Percentiles rank a stretch among this genome's conserved stretches.
Conservation (phyloP, 192 early-diverging fungal species). For the Geranomyces variabilis region DNA sequence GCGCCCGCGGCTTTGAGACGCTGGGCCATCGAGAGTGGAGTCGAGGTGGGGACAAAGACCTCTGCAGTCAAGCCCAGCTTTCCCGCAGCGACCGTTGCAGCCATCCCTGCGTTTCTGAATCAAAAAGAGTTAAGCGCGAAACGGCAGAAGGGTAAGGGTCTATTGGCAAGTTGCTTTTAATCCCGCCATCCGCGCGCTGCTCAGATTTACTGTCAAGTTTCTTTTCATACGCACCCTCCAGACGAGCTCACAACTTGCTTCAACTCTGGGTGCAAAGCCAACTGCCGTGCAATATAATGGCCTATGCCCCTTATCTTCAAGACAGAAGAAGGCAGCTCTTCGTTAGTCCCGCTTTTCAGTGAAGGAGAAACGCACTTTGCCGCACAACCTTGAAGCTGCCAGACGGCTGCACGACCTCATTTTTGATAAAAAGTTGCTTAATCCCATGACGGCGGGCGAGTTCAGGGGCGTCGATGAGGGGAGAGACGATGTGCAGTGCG, state of each 20-base stretch:
- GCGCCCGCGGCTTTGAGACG: slow-evolving; percentile 31
- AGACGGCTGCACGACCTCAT: slow-evolving; percentile 42
- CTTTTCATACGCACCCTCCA: slow-evolving; percentile 24
- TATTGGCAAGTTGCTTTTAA: background rate
- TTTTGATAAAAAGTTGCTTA: slow-evolving; percentile 24
- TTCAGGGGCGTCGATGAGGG: background rate
- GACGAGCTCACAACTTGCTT: slow-evolving; percentile 35
- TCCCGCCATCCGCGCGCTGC: too few relatives aligned
- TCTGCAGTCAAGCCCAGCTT: background rate
- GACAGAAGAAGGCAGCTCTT: too few relatives aligned
- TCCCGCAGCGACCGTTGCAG: slow-evolving; percentile 28
- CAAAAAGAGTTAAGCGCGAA: background rate
- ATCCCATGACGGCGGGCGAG: slow-evolving; percentile 21
- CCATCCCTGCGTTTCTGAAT: slow-evolving; percentile 40
- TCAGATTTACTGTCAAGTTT: too few relatives aligned
- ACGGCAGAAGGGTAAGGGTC: background rate
- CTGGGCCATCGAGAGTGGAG: slow-evolving; percentile 10
- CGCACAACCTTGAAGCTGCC: slow-evolving; percentile 45
- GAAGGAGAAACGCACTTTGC: too few relatives aligned
- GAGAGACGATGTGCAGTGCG: slow-evolving; percentile 22
- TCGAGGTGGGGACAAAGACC: slow-evolving; percentile 43
- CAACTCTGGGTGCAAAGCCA: slow-evolving; percentile 8
- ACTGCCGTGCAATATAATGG: slow-evolving; percentile 1
- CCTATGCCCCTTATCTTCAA: slow-evolving; percentile 35
- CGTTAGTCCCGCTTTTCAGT: too few relatives aligned